Evolutionary conservation across 495 filamentous ascomycete species (phyloP), one percentile per base, ranked within the genome.

Genomic region (Penicillium paxilli): DNA sequence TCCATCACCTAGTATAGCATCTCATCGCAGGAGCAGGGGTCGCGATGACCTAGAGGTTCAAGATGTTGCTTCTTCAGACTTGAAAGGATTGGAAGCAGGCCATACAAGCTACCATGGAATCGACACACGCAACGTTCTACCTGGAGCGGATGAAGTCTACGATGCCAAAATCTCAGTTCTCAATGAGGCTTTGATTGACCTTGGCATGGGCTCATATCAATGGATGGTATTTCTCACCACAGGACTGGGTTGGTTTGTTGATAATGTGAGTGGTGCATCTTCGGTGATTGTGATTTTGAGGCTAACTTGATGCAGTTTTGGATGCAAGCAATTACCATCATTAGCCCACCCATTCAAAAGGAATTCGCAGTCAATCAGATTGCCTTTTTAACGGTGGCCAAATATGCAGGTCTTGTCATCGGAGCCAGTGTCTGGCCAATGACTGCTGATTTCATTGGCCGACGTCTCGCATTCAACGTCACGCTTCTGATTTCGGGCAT

Each of bases 201-300:
- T 92, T 58, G 88, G 88, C 0, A 92, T 92, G 80, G 89, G 88
- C 28, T 73, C 74, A 55, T 93, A 92, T 62, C 87, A 93, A 72
- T 91, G 83, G 83, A 74, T 85, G 54, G 75, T 91, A 0, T 90
- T 90, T 60, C 64, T 82, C 14, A 82, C 91, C 14, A 84, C 86
- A 30, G 85, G 87, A 3, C 89, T 90, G 48, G 89, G 88, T 23
- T 91, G 85, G 85, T 63, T 80, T 24, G 65, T 74, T 26, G 76
- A 78, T 38, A 80, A 71, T 49, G 69, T 78, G 55, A 57, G 68
- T 55, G 33, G 4, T n/a, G n/a, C 9, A 5, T 7, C 33, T 14
- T 37, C 33, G 3, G 22, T 32, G 26, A 26, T 51, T 16, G n/a
- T 24, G 2, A 51, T 32, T 32, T 25, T 11, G 35, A 37, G 5